Evolutionary conservation across 2,329 filamentous ascomycete genomes (phyloP).

Genomic region (Fusarium paranaense): DNA sequence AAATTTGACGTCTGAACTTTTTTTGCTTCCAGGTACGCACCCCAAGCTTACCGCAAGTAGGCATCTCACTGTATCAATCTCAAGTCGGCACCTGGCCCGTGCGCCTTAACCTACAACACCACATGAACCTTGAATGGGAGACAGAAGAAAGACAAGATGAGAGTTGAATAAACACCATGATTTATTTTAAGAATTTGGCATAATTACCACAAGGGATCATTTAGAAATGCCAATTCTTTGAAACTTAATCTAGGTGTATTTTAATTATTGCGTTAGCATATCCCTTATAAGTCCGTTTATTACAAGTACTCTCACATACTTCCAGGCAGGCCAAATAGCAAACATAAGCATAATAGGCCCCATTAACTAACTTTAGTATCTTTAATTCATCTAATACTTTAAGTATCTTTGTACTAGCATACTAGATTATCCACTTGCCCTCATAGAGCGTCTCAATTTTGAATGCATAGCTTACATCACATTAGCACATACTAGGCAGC

Average conservation of each 20-base stretch:
- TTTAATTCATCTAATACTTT: neutral
- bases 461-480: neutral
- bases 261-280: neutral
- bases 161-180: neutral
- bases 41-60: neutral
- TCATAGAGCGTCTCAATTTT: neutral
- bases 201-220: too few relatives aligned
- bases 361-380: neutral
- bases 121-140: neutral
- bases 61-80: neutral
- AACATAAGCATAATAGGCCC: neutral
- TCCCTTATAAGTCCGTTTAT: neutral
- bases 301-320: neutral
- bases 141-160: neutral
- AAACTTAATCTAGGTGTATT: too few relatives aligned
- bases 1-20: neutral
- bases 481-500: neutral
- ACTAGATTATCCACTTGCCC: neutral
- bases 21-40: neutral
- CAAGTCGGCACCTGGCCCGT: neutral
- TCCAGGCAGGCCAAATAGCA: neutral
- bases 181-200: neutral
- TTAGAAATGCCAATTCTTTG: neutral
- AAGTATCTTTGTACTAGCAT: fast-evolving
- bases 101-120: neutral